Percentiles rank a stretch among this genome's conserved stretches.
Evolutionary conservation across 495 filamentous ascomycete genomes (phyloP).

Genomic region (Letharia columbiana): DNA sequence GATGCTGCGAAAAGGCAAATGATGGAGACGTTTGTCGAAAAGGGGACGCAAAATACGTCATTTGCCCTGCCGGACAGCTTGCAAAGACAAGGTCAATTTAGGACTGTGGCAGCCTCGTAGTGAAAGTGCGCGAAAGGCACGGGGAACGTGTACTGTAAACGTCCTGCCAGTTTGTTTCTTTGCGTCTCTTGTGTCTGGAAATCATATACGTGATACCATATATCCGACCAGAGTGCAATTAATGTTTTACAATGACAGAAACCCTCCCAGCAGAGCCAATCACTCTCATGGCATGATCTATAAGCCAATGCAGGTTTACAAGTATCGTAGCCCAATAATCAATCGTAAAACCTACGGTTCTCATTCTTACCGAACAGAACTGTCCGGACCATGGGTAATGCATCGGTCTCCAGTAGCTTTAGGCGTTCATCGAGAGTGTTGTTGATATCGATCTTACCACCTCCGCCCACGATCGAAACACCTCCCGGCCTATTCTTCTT

Average conservation of each 20-base stretch:
- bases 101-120: not conserved
- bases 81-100: not conserved
- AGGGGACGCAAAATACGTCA: not conserved
- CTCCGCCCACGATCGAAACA: slow-evolving; percentile 65
- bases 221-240: not conserved
- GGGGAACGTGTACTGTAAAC: not conserved
- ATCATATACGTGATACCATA: slow-evolving; percentile 5
- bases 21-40: slow-evolving; percentile 17
- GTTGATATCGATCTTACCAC: slow-evolving; percentile 96
- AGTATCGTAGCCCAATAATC: slow-evolving; percentile 31
- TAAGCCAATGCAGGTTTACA: not conserved
- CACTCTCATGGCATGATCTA: not conserved
- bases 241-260: not conserved
- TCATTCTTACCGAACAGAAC: slow-evolving; percentile 84
- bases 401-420: slow-evolving; percentile 71
- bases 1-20: slow-evolving; percentile 6
- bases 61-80: not conserved
- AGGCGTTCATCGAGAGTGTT: slow-evolving; percentile 94
- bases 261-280: not conserved
- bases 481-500: slow-evolving; percentile 65
- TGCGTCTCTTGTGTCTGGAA: not conserved
- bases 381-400: slow-evolving; percentile 74
- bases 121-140: not conserved
- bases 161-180: not conserved
- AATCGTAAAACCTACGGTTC: slow-evolving; percentile 92